These are phyloP conservation scores for Penicillium canescens DNA, from an alignment of 495 filamentous ascomycete species.

Conservation along the genomic window DNA sequence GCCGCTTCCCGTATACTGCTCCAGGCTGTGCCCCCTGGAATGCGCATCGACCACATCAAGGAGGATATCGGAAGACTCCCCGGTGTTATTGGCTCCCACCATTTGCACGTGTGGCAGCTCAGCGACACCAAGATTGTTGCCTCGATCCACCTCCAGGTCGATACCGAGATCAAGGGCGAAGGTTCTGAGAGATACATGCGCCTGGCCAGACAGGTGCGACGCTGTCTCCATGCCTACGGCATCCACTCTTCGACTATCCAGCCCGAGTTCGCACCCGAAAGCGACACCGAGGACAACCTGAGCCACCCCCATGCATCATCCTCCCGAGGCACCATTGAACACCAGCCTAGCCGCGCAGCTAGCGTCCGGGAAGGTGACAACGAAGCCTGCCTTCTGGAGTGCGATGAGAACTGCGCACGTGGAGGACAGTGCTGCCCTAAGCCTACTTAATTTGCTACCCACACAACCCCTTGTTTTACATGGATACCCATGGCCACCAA, in stretches of 20 bases:
- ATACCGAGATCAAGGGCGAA: constrained; percentile 68
- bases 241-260: constrained; percentile 99
- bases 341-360: constrained; percentile 42
- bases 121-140: constrained; percentile 92
- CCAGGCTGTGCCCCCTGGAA: constrained; percentile 85
- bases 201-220: constrained; percentile 73
- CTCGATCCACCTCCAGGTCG: constrained; percentile 87
- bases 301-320: constrained; percentile 25
- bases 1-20: constrained; percentile 92
- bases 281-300: constrained; percentile 51
- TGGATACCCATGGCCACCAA: not conserved
- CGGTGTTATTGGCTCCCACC: constrained; percentile 86
- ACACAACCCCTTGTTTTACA: constrained; percentile 4
- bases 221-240: constrained; percentile 90
- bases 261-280: constrained; percentile 79
- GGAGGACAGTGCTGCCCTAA: constrained; percentile 72
- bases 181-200: constrained; percentile 84
- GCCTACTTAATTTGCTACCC: constrained; percentile 18
- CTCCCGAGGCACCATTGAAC: constrained; percentile 26
- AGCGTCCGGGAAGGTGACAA: constrained; percentile 54
- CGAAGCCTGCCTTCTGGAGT: constrained; percentile 77
- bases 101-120: constrained; percentile 97
- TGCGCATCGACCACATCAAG: constrained; percentile 87
- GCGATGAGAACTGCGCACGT: constrained; percentile 75
- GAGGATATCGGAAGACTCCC: constrained; percentile 83